Conservation (phyloP, 2,329 filamentous ascomycete genomes). For the Colletotrichum sublineola region DNA sequence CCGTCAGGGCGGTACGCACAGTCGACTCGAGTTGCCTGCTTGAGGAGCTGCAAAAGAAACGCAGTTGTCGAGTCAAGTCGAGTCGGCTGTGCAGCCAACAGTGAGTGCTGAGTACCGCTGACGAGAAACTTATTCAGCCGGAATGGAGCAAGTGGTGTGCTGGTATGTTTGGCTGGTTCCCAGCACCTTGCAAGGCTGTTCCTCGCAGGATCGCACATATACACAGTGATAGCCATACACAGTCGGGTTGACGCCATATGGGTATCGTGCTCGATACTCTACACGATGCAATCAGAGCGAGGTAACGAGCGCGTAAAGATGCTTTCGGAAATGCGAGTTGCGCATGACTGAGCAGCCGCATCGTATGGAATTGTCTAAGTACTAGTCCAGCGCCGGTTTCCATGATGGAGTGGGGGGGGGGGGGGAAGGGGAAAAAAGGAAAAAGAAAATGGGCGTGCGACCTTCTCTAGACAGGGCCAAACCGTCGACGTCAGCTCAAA, state of each 20-base stretch:
- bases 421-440: too few relatives aligned
- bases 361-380: constrained; percentile 3
- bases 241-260: too few relatives aligned
- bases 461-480: background rate
- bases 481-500: constrained; percentile 1
- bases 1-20: background rate
- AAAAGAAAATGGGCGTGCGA: constrained; percentile 1
- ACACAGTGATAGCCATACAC: too few relatives aligned
- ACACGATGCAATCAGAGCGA: constrained; percentile 23
- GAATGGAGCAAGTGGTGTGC: constrained; percentile 16
- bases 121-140: constrained; percentile 10
- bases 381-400: background rate
- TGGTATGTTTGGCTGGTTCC: constrained; percentile 20
- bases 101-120: background rate
- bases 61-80: constrained; percentile 31
- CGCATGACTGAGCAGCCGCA: constrained; percentile 18
- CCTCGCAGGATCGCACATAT: too few relatives aligned
- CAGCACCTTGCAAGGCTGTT: background rate
- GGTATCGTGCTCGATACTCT: constrained; percentile 18
- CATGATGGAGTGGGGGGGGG: background rate
- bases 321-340: constrained; percentile 15
- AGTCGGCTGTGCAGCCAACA: constrained; percentile 12
- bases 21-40: constrained; percentile 21
- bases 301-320: background rate
- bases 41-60: constrained; percentile 12